Base-by-base conservation (phyloP, 164 flowering plant species). In the Saururus chinensis region DNA sequence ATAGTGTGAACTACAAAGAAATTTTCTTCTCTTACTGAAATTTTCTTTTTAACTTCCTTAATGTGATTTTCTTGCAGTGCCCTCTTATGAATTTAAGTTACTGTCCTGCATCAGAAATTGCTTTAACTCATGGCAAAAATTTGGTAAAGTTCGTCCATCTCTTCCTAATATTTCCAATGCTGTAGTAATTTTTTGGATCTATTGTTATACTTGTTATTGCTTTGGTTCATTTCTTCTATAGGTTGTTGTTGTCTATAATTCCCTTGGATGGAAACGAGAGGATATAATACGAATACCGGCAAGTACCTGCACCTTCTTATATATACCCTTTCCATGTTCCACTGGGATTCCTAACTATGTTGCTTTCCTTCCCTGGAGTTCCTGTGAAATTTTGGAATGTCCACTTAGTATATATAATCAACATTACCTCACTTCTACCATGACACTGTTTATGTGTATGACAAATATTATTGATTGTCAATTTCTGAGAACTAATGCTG, bases 201-300 rank as follows among this genome's bases (percentile, higher is more conserved):
- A 4, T 23, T 19, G 13, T 23, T 8, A 7, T 53, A 5, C 11
- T 5, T 53, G 22, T 17, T 52, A n/a, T n/a, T 53, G 2, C 22
- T 53, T 20, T 22, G 24, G 10, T 20, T 61, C 7, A 10, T 70
- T 56, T 69, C 48, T 61, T 57, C 19, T 75, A 61, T 65, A 92
- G 98, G 74, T 92, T 54, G 66, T 89, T 63, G 76, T 92, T 67
- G 77, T 78, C 56, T 89, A 92, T 73, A 92, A 92, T 72, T 74
- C 98, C 68, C 87, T 92, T 70, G 98, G 96, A 61, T 92, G 96
- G 98, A 84, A 75, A 69, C 78, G 98, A 69, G 80, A 80, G 37
- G 93, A 92, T 60, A 73, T 86, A 23, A 65, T 92, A 62, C 82
- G 81, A 65, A 75, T 92, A 62, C 98, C 98, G 58, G 98, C 89